Conservation (phyloP, 2,329 filamentous ascomycete genomes). For the Penicillium sclerotigenum region DNA sequence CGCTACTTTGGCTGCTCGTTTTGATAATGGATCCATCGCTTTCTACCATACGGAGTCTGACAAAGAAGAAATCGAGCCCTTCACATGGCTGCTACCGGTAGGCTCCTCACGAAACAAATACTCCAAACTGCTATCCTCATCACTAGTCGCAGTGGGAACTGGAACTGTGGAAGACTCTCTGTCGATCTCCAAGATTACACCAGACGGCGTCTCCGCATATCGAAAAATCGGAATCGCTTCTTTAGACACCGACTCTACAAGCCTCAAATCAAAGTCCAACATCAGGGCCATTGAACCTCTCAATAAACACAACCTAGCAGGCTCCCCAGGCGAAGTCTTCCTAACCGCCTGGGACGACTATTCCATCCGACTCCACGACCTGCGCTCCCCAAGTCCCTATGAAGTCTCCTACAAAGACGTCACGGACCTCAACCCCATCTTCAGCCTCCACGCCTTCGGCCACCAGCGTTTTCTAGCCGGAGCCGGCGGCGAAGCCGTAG, state of each 20-base stretch:
- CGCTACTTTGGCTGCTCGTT: conserved; percentile 51
- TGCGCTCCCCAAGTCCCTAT: conserved; percentile 51
- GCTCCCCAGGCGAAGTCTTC: conserved; percentile 50
- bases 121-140: conserved; percentile 52
- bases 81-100: conserved; percentile 29
- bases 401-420: conserved; percentile 54
- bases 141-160: conserved; percentile 51
- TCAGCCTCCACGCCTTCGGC: conserved; percentile 57
- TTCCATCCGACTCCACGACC: conserved; percentile 57
- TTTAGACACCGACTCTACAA: conserved; percentile 23
- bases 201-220: conserved; percentile 41
- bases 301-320: conserved; percentile 20
- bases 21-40: conserved; percentile 48
- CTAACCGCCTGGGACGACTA: conserved; percentile 61
- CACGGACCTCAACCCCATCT: conserved; percentile 58
- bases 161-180: conserved; percentile 44
- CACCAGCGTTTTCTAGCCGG: conserved; percentile 58
- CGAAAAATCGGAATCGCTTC: conserved; percentile 41
- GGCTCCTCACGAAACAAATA: conserved; percentile 44
- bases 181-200: conserved; percentile 52
- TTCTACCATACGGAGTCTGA: conserved; percentile 45
- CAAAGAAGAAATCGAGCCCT: conserved; percentile 36
- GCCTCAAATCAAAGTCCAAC: conserved; percentile 24
- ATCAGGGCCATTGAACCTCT: conserved; percentile 41
- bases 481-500: conserved; percentile 54